Conservation (phyloP, 768 basidiomycete genomes). For the Xerocomus potaroensis region DNA sequence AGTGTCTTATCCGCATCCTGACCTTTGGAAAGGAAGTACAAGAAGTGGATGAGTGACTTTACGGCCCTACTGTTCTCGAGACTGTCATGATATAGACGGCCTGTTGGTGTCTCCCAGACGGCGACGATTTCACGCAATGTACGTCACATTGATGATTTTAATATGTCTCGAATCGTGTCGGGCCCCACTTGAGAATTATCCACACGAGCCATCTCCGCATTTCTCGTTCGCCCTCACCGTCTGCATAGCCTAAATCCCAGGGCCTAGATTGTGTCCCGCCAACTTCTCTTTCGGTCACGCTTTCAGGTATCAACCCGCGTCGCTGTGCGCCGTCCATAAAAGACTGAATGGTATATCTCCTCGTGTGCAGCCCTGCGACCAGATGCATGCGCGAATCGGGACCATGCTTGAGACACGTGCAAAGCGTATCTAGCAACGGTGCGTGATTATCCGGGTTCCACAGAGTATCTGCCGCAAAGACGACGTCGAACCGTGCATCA, state of each 20-base stretch:
- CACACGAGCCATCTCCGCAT: constrained; percentile 70
- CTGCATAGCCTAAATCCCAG: constrained; percentile 52
- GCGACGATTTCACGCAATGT: neutral
- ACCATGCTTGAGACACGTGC: constrained; percentile 40
- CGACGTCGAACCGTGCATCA: constrained; percentile 49
- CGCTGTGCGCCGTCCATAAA: constrained; percentile 40
- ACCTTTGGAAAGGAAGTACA: constrained; percentile 28
- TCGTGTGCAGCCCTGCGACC: constrained; percentile 75
- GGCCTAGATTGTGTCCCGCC: constrained; percentile 34
- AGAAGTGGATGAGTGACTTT: constrained; percentile 10
- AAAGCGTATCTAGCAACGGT: constrained; percentile 51
- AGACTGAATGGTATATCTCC: constrained; percentile 63
- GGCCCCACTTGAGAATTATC: constrained; percentile 51
- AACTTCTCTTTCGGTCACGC: constrained; percentile 46
- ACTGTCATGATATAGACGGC: constrained; percentile 1
- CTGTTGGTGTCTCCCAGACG: neutral
- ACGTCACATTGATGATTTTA: constrained; percentile 19
- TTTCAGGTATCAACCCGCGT: constrained; percentile 45
- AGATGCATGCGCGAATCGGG: constrained; percentile 51
- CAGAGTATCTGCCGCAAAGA: constrained; percentile 72
- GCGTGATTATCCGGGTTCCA: constrained; percentile 67
- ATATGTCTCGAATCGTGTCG: neutral
- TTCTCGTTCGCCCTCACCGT: constrained; percentile 61
- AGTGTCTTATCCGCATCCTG: constrained; percentile 30
- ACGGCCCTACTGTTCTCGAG: neutral